Evolutionary conservation across 768 basidiomycete genomes (phyloP).

Genomic region (Xanthoconium stramineum): DNA sequence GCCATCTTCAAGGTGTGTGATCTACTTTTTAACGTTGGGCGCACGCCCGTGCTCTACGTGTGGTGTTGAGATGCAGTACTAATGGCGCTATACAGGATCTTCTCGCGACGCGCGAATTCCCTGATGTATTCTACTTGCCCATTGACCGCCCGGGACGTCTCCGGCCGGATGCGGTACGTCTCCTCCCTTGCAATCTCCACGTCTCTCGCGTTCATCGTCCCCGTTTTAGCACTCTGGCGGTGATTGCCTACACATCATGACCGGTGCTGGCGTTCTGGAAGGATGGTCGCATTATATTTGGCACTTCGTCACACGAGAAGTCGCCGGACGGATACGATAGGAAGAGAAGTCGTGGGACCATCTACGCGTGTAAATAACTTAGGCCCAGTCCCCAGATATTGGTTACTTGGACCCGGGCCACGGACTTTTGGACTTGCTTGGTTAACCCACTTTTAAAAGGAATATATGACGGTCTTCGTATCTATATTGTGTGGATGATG

Average conservation of each 20-base stretch:
- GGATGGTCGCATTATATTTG: slow-evolving; percentile 53
- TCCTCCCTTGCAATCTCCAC: background rate
- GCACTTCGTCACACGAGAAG: slow-evolving; percentile 43
- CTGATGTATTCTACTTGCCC: slow-evolving; percentile 54
- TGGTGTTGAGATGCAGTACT: background rate
- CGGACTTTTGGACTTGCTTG: background rate
- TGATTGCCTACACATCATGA: slow-evolving; percentile 47
- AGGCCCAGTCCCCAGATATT: background rate
- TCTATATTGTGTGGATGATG: background rate
- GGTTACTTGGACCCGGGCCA: background rate
- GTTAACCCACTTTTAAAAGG: background rate
- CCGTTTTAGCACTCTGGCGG: slow-evolving; percentile 36
- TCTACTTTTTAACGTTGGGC: background rate
- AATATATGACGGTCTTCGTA: background rate
- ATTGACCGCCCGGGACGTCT: slow-evolving; percentile 62
- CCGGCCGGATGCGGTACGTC: slow-evolving; percentile 62
- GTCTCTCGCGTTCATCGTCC: background rate
- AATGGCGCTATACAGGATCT: slow-evolving; percentile 35
- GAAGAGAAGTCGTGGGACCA: background rate
- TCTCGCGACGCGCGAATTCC: slow-evolving; percentile 41
- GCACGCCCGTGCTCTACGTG: background rate
- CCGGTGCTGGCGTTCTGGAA: slow-evolving; percentile 46
- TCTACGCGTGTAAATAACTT: background rate
- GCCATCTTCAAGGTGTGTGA: slow-evolving; percentile 52
- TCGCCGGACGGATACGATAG: slow-evolving; percentile 27